Conservation (phyloP, 2,329 filamentous ascomycete genomes). For the Colletotrichum sp. region DNA sequence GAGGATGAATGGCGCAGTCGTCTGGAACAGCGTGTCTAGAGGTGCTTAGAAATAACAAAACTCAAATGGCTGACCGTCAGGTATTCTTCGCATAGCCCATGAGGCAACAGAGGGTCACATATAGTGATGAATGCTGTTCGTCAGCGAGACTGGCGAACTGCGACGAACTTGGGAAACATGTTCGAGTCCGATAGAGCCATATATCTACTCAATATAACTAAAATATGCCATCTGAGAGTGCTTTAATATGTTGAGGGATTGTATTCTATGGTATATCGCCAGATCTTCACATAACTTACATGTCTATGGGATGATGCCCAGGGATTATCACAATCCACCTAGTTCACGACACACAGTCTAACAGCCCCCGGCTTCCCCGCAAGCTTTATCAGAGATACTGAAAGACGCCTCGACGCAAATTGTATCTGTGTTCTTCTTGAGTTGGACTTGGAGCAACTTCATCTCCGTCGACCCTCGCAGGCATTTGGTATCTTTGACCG, state of each 20-base stretch:
- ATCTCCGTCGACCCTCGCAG: not conserved
- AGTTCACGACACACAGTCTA: not conserved
- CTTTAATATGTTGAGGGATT: not conserved
- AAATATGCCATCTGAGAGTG: not conserved
- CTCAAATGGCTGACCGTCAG: not conserved
- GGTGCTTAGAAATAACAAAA: not conserved
- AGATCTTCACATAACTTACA: not conserved
- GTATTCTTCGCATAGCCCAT: fast-evolving
- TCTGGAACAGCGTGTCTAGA: not conserved
- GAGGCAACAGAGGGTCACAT: fast-evolving
- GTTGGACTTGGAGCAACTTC: not conserved
- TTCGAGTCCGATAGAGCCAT: fast-evolving
- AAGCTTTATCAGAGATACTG: not conserved
- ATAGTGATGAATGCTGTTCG: not conserved
- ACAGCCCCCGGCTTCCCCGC: fast-evolving
- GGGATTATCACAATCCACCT: not conserved
- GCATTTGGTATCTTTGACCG: not conserved
- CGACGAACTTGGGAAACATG: not conserved
- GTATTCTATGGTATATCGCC: not conserved
- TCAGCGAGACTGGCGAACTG: not conserved
- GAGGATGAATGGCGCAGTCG: not conserved
- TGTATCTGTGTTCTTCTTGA: not conserved
- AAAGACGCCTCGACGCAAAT: not conserved
- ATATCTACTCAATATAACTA: fast-evolving
- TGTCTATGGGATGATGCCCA: not conserved